Evolutionary conservation across 2,329 filamentous ascomycete species (phyloP).

Genomic region (Didymella segeticola): DNA sequence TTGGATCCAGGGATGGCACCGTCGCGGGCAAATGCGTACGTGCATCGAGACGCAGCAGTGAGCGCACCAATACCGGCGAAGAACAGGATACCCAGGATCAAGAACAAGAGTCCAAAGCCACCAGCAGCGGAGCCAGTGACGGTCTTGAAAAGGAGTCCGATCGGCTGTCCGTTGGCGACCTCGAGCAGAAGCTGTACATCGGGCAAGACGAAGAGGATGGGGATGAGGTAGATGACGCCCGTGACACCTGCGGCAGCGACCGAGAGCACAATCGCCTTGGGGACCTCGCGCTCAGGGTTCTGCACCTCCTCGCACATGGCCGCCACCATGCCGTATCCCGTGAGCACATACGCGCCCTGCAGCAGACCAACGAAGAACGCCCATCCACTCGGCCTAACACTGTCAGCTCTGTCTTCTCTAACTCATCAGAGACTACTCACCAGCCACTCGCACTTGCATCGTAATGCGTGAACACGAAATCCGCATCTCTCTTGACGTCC

Average conservation of each 20-base stretch:
- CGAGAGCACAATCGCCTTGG: slow-evolving; percentile 73
- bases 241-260: slow-evolving; percentile 72
- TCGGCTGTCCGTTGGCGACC: slow-evolving; percentile 76
- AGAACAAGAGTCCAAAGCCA: slow-evolving; percentile 76
- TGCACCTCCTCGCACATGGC: slow-evolving; percentile 77
- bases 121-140: slow-evolving; percentile 75
- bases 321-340: slow-evolving; percentile 74
- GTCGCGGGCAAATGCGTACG: slow-evolving; percentile 77
- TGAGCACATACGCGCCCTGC: slow-evolving; percentile 68
- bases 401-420: neutral
- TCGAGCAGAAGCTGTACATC: slow-evolving; percentile 68
- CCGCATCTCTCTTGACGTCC: slow-evolving; percentile 62
- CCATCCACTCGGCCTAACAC: slow-evolving; percentile 66
- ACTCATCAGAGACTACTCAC: slow-evolving; percentile 41
- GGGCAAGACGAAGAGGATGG: slow-evolving; percentile 77
- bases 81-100: slow-evolving; percentile 77
- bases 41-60: slow-evolving; percentile 76
- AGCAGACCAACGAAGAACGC: slow-evolving; percentile 75
- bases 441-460: slow-evolving; percentile 71
- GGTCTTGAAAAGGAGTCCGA: slow-evolving; percentile 76
- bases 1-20: slow-evolving; percentile 74
- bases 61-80: slow-evolving; percentile 78
- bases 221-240: slow-evolving; percentile 72
- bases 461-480: slow-evolving; percentile 73
- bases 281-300: slow-evolving; percentile 71